Conservation (phyloP, 768 basidiomycete genomes). For the Leucogyrophana mollusca region DNA sequence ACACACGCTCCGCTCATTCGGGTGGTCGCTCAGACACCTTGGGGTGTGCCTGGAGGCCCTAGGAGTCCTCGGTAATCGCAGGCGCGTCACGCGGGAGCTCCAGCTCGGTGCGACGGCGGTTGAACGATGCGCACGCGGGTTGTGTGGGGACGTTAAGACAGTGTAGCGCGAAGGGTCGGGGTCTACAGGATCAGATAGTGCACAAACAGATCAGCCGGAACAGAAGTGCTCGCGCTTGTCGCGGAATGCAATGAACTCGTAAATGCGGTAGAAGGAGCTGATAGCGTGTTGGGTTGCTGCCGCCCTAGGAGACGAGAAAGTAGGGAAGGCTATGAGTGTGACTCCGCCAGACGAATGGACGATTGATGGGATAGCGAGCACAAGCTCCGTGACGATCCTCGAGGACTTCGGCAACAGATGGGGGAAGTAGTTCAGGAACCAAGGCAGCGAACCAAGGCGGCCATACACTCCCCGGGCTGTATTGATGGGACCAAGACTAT, state of each 20-base stretch:
- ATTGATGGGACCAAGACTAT: no score
- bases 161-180: conserved; percentile 22
- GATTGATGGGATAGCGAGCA: conserved; percentile 2
- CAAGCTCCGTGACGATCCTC: background rate
- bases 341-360: conserved; percentile 2
- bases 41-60: conserved; percentile 26
- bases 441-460: no score
- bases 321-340: background rate
- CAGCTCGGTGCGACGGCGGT: conserved; percentile 24
- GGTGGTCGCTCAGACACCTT: conserved; percentile 27
- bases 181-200: conserved; percentile 16
- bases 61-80: conserved; percentile 29
- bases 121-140: conserved; percentile 27
- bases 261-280: conserved; percentile 34
- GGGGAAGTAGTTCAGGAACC: conserved; percentile 6
- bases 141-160: conserved; percentile 24
- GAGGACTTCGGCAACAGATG: conserved; percentile 3
- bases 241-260: conserved; percentile 28
- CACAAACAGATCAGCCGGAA: conserved; percentile 14
- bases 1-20: conserved; percentile 23
- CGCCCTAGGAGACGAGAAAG: conserved; percentile 3
- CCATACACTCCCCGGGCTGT: no score
- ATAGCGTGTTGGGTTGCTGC: conserved; percentile 25
- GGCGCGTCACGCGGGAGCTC: conserved; percentile 34
- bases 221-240: conserved; percentile 36